Conservation (phyloP, 2,329 filamentous ascomycete species). For the Teratosphaeriaceae sp. region DNA sequence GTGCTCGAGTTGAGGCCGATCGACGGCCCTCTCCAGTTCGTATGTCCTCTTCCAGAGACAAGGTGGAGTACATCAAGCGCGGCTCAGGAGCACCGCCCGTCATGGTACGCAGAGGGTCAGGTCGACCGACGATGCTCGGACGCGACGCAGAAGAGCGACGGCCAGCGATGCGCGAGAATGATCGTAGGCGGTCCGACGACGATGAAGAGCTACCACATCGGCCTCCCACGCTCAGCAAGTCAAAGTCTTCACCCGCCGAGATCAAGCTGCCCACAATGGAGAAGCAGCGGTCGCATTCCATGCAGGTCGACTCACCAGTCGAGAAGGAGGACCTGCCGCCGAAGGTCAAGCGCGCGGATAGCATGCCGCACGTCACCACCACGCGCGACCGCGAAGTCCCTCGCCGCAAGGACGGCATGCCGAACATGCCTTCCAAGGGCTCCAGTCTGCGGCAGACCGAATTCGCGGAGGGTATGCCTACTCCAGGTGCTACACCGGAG, state of each 20-base stretch:
- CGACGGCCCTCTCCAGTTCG: constrained; percentile 22
- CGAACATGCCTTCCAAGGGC: constrained; percentile 13
- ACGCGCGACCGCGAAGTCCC: constrained; percentile 1
- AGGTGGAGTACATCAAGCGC: constrained; percentile 21
- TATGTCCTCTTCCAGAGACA: constrained; percentile 20
- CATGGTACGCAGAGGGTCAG: constrained; percentile 21
- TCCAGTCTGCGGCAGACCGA: constrained; percentile 23
- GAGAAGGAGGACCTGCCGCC: constrained; percentile 24
- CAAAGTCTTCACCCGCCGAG: constrained; percentile 26
- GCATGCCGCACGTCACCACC: constrained; percentile 29
- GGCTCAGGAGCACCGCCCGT: constrained; percentile 18
- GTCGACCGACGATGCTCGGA: constrained; percentile 13
- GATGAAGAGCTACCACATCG: constrained; percentile 6
- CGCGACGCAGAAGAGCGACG: constrained; percentile 17
- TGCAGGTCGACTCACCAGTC: constrained; percentile 18
- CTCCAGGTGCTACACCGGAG: constrained; percentile 23
- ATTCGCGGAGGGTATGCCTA: constrained; percentile 18
- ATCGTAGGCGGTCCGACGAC: constrained; percentile 21
- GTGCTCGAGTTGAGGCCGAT: constrained; percentile 12
- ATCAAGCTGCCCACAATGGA: constrained; percentile 18
- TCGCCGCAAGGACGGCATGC: constrained; percentile 5
- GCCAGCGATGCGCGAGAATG: constrained; percentile 16
- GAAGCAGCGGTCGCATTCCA: constrained; percentile 21
- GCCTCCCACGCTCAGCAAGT: constrained; percentile 33
- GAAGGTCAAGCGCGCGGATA: constrained; percentile 36